A percentile compares a stretch with the other conserved stretches of the same genome.
Evolutionary conservation across 805 yeast genomes (phyloP).

Genomic region (Hagleromyces aurorensis): DNA sequence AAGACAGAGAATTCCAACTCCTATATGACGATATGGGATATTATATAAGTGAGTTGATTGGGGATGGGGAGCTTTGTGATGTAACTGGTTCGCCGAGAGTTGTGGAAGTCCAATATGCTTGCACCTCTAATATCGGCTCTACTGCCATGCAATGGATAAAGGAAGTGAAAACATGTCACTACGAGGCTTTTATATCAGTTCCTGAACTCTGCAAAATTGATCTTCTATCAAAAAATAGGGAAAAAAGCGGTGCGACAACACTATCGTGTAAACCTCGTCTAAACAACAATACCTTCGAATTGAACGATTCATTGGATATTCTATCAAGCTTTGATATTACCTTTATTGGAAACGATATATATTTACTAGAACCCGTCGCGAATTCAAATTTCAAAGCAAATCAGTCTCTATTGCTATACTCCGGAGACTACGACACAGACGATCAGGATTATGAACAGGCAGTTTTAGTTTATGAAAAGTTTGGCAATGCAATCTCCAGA

Average conservation of each 20-base stretch:
- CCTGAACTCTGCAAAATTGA: slow-evolving; percentile 41
- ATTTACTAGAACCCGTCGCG: slow-evolving; percentile 14
- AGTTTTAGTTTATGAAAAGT: slow-evolving; percentile 6
- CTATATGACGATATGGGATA: slow-evolving; percentile 30
- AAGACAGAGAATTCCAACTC: slow-evolving; percentile 24
- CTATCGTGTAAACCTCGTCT: slow-evolving; percentile 13
- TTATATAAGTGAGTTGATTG: slow-evolving; percentile 31
- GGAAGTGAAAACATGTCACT: slow-evolving; percentile 52
- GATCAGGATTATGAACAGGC: slow-evolving; percentile 2
- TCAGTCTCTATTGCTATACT: too few species aligned
- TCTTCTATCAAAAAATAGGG: slow-evolving; percentile 21
- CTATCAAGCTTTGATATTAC: slow-evolving; percentile 17
- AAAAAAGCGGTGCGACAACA: slow-evolving; percentile 16
- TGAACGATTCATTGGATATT: too few species aligned
- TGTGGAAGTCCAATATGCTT: slow-evolving; percentile 48
- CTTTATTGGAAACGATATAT: slow-evolving; percentile 24
- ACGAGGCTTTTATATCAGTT: slow-evolving; percentile 42
- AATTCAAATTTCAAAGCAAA: too few species aligned
- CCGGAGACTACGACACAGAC: slow-evolving; percentile 4
- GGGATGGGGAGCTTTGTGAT: slow-evolving; percentile 53
- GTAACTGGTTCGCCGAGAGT: slow-evolving; percentile 45
- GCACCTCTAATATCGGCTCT: slow-evolving; percentile 34
- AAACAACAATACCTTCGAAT: too few species aligned
- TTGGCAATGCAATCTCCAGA: slow-evolving; percentile 18
- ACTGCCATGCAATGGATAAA: slow-evolving; percentile 33